Evolutionary conservation across 75 land plant species (phyloP), one percentile per base, ranked within the genome.

Genomic region (Sequoia sempervirens): DNA sequence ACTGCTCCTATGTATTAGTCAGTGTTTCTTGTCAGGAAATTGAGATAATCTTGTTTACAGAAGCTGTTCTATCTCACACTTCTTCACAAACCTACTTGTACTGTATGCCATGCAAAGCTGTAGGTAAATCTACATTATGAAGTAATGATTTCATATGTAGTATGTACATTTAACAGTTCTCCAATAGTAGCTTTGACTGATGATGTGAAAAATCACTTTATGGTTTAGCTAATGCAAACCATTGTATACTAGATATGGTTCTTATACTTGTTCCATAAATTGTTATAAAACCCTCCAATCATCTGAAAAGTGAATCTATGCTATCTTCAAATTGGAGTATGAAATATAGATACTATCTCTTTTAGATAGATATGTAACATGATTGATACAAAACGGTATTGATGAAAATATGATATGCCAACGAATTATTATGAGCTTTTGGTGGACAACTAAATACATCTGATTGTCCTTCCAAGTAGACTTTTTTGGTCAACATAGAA

Each of bases 201-300:
- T 40, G 26, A 75, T 40, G 26, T 75, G 45, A 75, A 75, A 40
- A 23, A 5, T 40, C 78, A 75, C 78, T 75, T 75, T 26, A 18
- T 75, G 78, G 78, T 75, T 75, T 75, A 75, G 78, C 78, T 75
- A 75, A 75, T 75, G 78, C 78, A 75, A 75, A 75, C 78, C 78
- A 75, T 38, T 75, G 78, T 75, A 75, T 75, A 75, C 78, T 75
- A 75, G 78, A 75, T 37, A 37, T 37, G 41, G 43, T 20, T n/a
- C 78, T 37, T 72, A 72, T 75, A 38, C 40, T 75, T 38, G 78
- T 18, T 20, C 66, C n/a, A 61, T 23, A 61, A 61, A 23, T 61
- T 7, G 41, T 41, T 37, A 38, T 11, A n/a, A 75, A 38, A 41
- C 26, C 10, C 78, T 75, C 37, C 20, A 40, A 18, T 75, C 78